These are phyloP conservation scores for Leccinum subrobustum DNA, from an alignment of 1,284 basidiomycete species.

Conservation along the genomic window DNA sequence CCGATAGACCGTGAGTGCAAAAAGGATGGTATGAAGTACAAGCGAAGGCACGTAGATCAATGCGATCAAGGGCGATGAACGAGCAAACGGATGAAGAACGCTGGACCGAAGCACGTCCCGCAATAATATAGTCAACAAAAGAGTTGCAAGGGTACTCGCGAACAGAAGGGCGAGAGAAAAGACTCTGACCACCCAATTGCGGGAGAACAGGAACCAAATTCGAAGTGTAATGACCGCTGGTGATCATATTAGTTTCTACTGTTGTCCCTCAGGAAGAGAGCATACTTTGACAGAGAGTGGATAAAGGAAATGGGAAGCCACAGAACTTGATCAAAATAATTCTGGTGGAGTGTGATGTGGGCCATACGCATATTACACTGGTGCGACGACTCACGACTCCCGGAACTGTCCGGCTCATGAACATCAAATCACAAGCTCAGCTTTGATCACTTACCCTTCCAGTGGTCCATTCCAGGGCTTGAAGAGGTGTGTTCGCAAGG, in stretches of 20 bases:
- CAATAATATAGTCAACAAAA: not conserved
- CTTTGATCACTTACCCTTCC: not conserved
- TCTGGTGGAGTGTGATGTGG: not conserved
- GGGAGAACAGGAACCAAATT: constrained; percentile 15
- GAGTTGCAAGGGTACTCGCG: not conserved
- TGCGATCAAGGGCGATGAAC: not conserved
- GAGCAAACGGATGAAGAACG: not conserved
- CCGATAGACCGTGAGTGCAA: constrained; percentile 11
- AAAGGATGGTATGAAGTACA: constrained; percentile 9
- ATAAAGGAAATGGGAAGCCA: constrained; percentile 7
- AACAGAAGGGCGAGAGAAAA: constrained; percentile 8
- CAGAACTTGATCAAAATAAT: not conserved
- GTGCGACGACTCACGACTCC: constrained; percentile 6
- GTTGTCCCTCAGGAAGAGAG: not conserved
- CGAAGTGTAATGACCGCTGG: constrained; percentile 14
- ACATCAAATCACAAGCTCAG: not conserved
- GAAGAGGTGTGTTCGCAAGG: not conserved
- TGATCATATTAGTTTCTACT: not conserved
- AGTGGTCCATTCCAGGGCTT: not conserved
- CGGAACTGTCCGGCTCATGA: not conserved
- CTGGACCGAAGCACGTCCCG: not conserved
- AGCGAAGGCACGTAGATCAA: constrained; percentile 13
- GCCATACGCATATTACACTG: not conserved
- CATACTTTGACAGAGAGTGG: constrained; percentile 13
- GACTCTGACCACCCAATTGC: not conserved